Evolutionary conservation across 129 eudicot species (phyloP), one percentile per base, ranked within the genome.

Genomic region (Mikania micrantha): DNA sequence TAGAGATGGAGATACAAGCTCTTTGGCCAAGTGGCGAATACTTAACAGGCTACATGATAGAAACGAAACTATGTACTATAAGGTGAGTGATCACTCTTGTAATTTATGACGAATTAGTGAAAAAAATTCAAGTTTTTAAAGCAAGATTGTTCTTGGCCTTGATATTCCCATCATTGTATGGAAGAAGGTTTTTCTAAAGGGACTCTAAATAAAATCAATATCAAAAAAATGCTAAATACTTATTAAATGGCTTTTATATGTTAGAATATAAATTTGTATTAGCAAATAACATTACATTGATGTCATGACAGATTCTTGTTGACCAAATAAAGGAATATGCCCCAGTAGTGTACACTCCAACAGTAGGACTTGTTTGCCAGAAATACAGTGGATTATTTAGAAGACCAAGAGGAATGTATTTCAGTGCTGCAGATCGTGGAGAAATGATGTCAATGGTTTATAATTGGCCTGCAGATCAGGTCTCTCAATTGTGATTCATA

Each of bases 381-480:
- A 93, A 93, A 77, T 93, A 88, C 45, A 79, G 98, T 70, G 96
- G 98, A 16, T 76, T 93, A 68, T 93, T 88, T 71, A 93, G 98
- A 88, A 79, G 98, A 74, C 98, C 98, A 8, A 74, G 98, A 71
- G 98, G 98, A 20, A 93, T 88, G 98, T 88, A 88, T 61, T 93
- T 93, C 75, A 88, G 98, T 61, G 91, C 96, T 59, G 92, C 76
- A 9, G 98, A 88, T 79, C 95, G 98, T 73, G 98, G 98, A 71
- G 98, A 93, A 81, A 93, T 93, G 98, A 93, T 93, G 96, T 88
- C 98, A 47, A 93, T 93, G 98, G 98, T 93, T 69, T 93, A 93
- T 76, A 93, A 93, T 64, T 93, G 98, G 98, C 98, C 98, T 45
- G 95, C 98, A 67, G 96, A 93, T 39, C 96, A 88, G 92, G 98